phyloP scores from a whole-genome alignment of 306 rosid species.

The Spatholobus suberectus region DNA sequence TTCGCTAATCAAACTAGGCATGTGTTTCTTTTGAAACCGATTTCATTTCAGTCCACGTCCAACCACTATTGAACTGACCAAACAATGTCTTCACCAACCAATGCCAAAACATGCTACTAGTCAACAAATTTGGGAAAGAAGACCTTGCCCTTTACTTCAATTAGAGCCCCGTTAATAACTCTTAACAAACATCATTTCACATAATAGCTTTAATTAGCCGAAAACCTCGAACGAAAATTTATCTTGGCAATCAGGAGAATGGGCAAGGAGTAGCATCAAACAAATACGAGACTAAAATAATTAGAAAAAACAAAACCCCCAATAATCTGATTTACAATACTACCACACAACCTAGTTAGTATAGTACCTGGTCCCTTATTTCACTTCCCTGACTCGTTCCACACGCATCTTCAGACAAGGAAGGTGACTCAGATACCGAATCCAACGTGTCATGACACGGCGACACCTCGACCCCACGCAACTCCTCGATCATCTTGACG shows the following conservation, averaged over 20 bases:
- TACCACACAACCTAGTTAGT: neutral
- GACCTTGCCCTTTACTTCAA: neutral
- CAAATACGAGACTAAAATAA: neutral
- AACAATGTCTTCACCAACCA: conserved; percentile 2
- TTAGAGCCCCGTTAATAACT: neutral
- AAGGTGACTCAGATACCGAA: conserved; percentile 84
- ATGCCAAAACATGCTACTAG: neutral
- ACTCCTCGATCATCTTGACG: conserved; percentile 87
- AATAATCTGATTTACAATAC: conserved; percentile 47
- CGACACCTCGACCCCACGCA: conserved; percentile 80
- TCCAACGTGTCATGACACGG: conserved; percentile 73
- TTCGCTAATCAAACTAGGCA: neutral
- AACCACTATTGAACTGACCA: conserved; percentile 18
- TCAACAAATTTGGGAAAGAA: neutral
- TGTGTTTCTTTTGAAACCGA: neutral
- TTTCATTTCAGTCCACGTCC: neutral
- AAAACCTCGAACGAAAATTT: neutral
- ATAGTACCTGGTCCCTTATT: neutral
- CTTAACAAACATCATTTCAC: neutral
- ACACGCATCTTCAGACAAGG: conserved; percentile 77
- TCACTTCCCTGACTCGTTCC: conserved; percentile 58
- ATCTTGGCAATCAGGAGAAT: conserved; percentile 1
- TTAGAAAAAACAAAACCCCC: neutral
- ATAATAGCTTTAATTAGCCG: neutral
- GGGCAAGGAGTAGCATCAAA: neutral